Percentiles rank a stretch among this genome's conserved stretches.
Evolutionary conservation across 2,329 filamentous ascomycete genomes (phyloP).

Genomic region (Diaporthe ilicicola): DNA sequence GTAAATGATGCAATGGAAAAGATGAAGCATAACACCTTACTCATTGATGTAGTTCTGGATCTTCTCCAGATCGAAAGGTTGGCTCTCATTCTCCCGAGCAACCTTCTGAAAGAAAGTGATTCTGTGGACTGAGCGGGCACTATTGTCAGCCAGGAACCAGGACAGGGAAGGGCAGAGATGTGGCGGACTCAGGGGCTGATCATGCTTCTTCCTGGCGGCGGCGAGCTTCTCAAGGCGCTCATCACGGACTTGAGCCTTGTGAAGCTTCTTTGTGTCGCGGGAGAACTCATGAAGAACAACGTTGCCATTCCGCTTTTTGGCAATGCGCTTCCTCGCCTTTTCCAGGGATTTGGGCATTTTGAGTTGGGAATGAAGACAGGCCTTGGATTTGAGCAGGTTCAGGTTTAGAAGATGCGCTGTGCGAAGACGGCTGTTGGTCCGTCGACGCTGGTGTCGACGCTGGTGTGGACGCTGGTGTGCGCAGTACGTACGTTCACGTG

Average conservation of each 20-base stretch:
- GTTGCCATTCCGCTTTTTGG: slow-evolving; percentile 82
- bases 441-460: background rate
- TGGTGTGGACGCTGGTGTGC: background rate
- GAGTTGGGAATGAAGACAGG: slow-evolving; percentile 4
- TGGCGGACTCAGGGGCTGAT: slow-evolving; percentile 74
- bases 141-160: slow-evolving; percentile 15
- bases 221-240: slow-evolving; percentile 80
- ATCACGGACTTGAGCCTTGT: slow-evolving; percentile 81
- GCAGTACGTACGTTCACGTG: background rate
- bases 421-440: background rate
- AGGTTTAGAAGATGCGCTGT: background rate
- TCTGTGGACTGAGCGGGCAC: slow-evolving; percentile 64
- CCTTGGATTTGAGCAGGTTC: too few relatives aligned
- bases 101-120: slow-evolving; percentile 77
- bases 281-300: slow-evolving; percentile 88
- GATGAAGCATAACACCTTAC: slow-evolving; percentile 50
- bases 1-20: background rate
- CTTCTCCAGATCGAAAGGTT: slow-evolving; percentile 61
- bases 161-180: background rate
- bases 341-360: slow-evolving; percentile 79
- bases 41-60: slow-evolving; percentile 69
- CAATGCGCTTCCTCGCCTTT: slow-evolving; percentile 89
- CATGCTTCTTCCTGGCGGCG: slow-evolving; percentile 74
- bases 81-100: slow-evolving; percentile 59
- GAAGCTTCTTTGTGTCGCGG: slow-evolving; percentile 82